Evolutionary conservation across 345 rosid species (phyloP), one percentile per base, ranked within the genome.

Genomic region (Brassica cretica): DNA sequence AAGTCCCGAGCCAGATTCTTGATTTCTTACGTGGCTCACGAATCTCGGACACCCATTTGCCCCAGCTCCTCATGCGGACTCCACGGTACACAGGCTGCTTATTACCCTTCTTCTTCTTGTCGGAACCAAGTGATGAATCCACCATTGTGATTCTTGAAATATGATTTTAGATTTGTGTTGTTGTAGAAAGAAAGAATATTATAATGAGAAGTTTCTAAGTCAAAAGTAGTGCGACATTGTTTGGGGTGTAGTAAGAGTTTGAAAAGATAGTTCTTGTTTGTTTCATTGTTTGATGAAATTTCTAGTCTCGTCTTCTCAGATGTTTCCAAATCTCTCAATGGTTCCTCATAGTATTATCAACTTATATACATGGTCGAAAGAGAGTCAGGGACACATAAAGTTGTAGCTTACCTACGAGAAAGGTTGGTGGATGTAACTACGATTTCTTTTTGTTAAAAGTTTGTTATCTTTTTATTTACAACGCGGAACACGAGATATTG

Each of bases 1-100:
- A 94, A n/a, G 98, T 94, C 3, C 98, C 98, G 1, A 94, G 90
- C 98, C 98, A 94, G 89, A 94, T 94, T 84, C 98, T 86, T 66
- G 76, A 89, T 84, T 94, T 94, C 85, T 94, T 94, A 58, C 97
- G 76, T 24, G 98, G 98, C 77, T 94, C 93, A 12, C 98, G 87
- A 85, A 94, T 94, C 89, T 94, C 98, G 8, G 98, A 94, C 16
- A 94, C 98, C 98, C 98, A 94, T 76, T 94, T 94, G 0, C 98
- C 98, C 98, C 98, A 94, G 1, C 91, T 73, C 68, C 98, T 82
- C 96, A 88, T 92, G 70, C 98, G 87, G 8, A 94, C 98, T 11
- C 98, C 98, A n/a, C 92, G 83, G 82, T 87, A 92, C 61, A 86
- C 85, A 0, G 92, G 93, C 79, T 89, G 86, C 75, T 84, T 87